phyloP scores from a whole-genome alignment of 352 stramenopile species.

The Phytophthora ramorum region DNA sequence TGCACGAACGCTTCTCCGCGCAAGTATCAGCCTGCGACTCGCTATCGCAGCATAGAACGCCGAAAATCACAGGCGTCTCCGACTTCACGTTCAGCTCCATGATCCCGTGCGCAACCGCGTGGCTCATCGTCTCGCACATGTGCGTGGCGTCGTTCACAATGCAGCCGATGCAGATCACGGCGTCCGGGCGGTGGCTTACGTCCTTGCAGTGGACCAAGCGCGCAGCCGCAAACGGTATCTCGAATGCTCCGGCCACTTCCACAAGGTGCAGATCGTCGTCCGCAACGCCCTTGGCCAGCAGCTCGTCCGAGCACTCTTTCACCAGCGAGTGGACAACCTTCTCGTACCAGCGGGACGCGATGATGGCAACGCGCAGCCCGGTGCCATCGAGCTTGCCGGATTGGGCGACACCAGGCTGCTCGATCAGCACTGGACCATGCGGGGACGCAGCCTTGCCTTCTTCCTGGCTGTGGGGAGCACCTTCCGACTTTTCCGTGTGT shows the following conservation, averaged over 20 bases:
- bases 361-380: slow-evolving; percentile 56
- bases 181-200: slow-evolving; percentile 86
- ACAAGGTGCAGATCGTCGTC: slow-evolving; percentile 52
- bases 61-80: slow-evolving; percentile 82
- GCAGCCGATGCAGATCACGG: slow-evolving; percentile 96
- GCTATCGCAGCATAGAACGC: slow-evolving; percentile 93
- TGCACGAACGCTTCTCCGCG: slow-evolving; percentile 42
- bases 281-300: slow-evolving; percentile 63
- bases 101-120: slow-evolving; percentile 93
- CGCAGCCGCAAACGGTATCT: slow-evolving; percentile 94
- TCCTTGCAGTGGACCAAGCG: slow-evolving; percentile 74
- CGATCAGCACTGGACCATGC: slow-evolving; percentile 44
- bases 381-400: slow-evolving; percentile 39
- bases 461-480: slow-evolving; percentile 12
- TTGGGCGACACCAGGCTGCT: slow-evolving; percentile 36
- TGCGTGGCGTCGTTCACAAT: slow-evolving; percentile 96
- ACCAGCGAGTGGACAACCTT: slow-evolving; percentile 60
- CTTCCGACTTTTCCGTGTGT: slow-evolving; percentile 10
- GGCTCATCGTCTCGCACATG: slow-evolving; percentile 98
- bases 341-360: slow-evolving; percentile 72
- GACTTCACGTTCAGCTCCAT: slow-evolving; percentile 97
- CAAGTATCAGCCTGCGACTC: slow-evolving; percentile 93
- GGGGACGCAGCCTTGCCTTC: slow-evolving; percentile 27
- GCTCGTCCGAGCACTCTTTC: slow-evolving; percentile 55
- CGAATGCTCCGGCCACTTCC: slow-evolving; percentile 94